These are phyloP conservation scores for Candida takata DNA, from an alignment of 805 yeast species.

Conservation along the genomic window DNA sequence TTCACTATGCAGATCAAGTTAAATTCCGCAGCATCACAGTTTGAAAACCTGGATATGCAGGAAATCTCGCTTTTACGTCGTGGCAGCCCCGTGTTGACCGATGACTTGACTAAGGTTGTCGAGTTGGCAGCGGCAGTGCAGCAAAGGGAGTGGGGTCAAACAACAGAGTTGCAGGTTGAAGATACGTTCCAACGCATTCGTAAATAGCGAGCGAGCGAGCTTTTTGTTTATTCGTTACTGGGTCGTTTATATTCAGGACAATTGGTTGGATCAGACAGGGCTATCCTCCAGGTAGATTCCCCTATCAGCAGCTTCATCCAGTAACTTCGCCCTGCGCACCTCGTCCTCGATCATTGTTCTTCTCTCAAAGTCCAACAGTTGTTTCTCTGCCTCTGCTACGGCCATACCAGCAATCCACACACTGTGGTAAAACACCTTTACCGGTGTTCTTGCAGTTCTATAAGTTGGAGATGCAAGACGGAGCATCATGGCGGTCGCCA, in stretches of 20 bases:
- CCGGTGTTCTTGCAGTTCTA: slow-evolving; percentile 32
- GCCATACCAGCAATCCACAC: slow-evolving; percentile 36
- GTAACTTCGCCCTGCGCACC: slow-evolving; percentile 27
- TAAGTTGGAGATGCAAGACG: slow-evolving; percentile 30
- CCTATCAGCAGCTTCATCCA: slow-evolving; percentile 39
- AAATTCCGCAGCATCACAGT: background rate
- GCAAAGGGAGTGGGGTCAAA: slow-evolving; percentile 20
- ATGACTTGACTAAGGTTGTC: slow-evolving; percentile 15
- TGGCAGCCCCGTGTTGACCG: slow-evolving; percentile 14
- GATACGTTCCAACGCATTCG: slow-evolving; percentile 16
- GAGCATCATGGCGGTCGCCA: slow-evolving; percentile 27
- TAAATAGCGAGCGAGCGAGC: too few relatives aligned
- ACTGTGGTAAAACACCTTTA: slow-evolving; percentile 34
- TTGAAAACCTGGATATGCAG: slow-evolving; percentile 10
- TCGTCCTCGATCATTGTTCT: slow-evolving; percentile 28
- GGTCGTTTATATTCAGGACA: too few relatives aligned
- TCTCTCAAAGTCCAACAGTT: slow-evolving; percentile 29
- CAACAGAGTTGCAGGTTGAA: slow-evolving; percentile 10
- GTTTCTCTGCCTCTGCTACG: slow-evolving; percentile 37
- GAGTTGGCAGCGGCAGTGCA: slow-evolving; percentile 19
- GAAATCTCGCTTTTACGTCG: slow-evolving; percentile 12
- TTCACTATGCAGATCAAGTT: slow-evolving; percentile 1
- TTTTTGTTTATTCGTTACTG: too few relatives aligned
- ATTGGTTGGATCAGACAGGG: background rate
- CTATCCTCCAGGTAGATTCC: slow-evolving; percentile 36